phyloP scores from a whole-genome alignment of 2,329 filamentous ascomycete genomes.

The Paecilomyces formosus region DNA sequence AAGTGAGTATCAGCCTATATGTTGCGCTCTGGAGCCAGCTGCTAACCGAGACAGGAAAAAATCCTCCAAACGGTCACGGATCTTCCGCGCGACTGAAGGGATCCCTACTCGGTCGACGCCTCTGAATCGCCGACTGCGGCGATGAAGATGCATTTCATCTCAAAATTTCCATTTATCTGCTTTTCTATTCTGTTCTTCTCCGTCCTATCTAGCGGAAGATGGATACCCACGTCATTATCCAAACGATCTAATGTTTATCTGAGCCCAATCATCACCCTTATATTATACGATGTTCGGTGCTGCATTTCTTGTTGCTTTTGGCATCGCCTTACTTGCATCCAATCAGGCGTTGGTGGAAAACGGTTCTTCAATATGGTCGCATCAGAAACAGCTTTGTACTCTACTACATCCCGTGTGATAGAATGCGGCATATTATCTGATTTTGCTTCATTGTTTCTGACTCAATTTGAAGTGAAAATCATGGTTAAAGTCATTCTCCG shows the following conservation, averaged over 20 bases:
- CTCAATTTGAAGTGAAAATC: too few relatives aligned
- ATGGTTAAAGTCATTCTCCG: too few relatives aligned
- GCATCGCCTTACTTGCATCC: background rate
- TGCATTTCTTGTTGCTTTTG: background rate
- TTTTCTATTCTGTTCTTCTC: background rate
- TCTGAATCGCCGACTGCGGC: conserved; percentile 2
- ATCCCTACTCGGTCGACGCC: conserved; percentile 6
- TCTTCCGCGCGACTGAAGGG: background rate
- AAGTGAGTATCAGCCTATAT: background rate
- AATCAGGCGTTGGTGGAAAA: background rate
- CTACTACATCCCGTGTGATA: background rate
- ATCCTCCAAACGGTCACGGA: conserved; percentile 4
- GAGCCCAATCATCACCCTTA: background rate
- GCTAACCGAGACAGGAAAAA: conserved; percentile 3
- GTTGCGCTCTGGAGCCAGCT: background rate
- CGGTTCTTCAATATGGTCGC: background rate
- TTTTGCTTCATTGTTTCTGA: too few relatives aligned
- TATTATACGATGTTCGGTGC: background rate
- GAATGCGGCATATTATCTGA: background rate
- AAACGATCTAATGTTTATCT: background rate
- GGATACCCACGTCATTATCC: background rate
- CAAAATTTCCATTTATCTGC: background rate
- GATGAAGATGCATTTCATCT: background rate
- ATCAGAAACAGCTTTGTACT: background rate
- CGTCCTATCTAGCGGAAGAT: background rate